phyloP scores from a whole-genome alignment of 176 grass and related monocot genomes.

The Oryza meyeriana region DNA sequence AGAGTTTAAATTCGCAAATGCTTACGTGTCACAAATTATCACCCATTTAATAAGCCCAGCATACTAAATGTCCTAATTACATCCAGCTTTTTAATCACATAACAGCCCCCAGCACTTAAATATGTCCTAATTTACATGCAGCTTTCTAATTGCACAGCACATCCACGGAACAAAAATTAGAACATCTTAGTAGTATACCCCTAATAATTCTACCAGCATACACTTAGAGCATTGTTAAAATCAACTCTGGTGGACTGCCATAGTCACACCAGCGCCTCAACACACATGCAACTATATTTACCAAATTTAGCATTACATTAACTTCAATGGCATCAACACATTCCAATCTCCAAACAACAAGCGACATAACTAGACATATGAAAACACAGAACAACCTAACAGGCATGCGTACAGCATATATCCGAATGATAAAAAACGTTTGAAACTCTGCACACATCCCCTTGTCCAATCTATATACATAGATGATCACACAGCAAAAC shows the following conservation, averaged over 20 bases:
- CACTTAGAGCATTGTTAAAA: neutral
- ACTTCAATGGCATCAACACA: neutral
- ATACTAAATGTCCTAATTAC: neutral
- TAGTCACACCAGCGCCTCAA: neutral
- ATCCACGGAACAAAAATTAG: neutral
- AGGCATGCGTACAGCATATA: neutral
- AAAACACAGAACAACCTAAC: neutral
- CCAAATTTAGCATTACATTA: neutral
- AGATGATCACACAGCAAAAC: neutral
- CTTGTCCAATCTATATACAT: neutral
- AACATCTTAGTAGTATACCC: neutral
- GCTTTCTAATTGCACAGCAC: neutral
- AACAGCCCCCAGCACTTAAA: neutral
- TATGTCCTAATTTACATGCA: neutral
- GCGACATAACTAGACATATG: neutral
- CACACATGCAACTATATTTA: neutral
- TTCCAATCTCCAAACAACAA: neutral
- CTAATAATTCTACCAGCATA: neutral
- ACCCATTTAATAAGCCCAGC: neutral
- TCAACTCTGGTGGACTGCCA: neutral
- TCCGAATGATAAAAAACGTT: neutral
- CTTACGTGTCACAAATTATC: neutral
- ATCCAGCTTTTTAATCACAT: neutral
- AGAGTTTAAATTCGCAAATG: neutral
- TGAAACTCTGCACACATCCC: neutral